Evolutionary conservation across 2,329 filamentous ascomycete species (phyloP), one percentile per base, ranked within the genome.

Genomic region (Monilinia fructigena): DNA sequence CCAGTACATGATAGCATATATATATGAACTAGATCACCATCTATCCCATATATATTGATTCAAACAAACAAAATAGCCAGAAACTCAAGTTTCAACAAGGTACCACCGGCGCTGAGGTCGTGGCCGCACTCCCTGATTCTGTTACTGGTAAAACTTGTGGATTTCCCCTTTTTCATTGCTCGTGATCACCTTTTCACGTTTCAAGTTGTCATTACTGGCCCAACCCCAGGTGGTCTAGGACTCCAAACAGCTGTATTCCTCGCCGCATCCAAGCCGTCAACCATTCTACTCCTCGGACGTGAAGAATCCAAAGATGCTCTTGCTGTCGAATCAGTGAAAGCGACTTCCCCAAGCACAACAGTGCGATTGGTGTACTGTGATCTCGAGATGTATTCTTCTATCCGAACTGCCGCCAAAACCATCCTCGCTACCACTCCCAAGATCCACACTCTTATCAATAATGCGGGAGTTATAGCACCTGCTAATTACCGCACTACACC

Each of bases 391-490:
- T 69, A 79, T 26, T 74, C 76, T 2, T 74, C 75, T 1, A 75
- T 82, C 3, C 77, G 80, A n/a, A 63, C 71, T 3, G 78, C 80
- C 0, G 80, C 79, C 1, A 71, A 68, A 0, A 72, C 72, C 8
- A 73, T 81, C 4, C 76, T 76, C 20, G 66, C 69, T 16, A 31
- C 70, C 54, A 74, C 79, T 0, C 78, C 79, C 16, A 47, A 62
- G 53, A 75, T 81, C 12, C 77, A 81, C 42, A 74, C 79, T 4
- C 69, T 80, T 2, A 74, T 81, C 14, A 70, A 70, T n/a, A 70
- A 67, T 50, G 69, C 69, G 20, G 69, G 68, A n/a, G 45, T 70
- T 10, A 78, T 38, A 74, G 60, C 58, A 59, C 68, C 54, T 16
- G 16, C 54, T 4, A 4, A 52, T 18, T 65, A 60, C 26, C 10